Base-by-base conservation (phyloP, 2,329 filamentous ascomycete species). In the Alternaria infectoria region DNA sequence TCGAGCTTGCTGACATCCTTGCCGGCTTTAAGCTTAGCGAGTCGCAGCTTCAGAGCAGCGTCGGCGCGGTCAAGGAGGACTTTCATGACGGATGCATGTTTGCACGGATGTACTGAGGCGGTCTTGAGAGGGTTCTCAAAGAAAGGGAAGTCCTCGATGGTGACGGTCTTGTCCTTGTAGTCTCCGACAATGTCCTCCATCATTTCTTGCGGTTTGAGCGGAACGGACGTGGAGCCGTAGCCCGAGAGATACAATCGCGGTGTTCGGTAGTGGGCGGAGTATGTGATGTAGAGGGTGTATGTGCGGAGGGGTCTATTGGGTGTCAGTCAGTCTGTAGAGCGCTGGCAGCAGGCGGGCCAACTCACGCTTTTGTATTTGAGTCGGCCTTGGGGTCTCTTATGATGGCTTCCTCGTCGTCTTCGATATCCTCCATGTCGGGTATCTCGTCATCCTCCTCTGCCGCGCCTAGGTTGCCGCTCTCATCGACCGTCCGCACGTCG, bases 241-340 rank as follows among this genome's bases (percentile, higher is more conserved):
- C 96, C 96, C 0, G 93, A 96, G 51, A 99, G 89, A 81, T 97
- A 99, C 74, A 98, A 88, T 32, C 96, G 93, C 0, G 96, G 96
- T 5, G 96, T 98, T 71, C 93, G 92, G 83, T 98, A 99, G 85
- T 97, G 97, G 40, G 94, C 92, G 5, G 94, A 93, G 83, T 99
- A 99, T 82, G 93, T 96, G 76, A 99, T 98, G 86, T 99, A 99
- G 70, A 99, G 90, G 47, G 92, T 97, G 81, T 99, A 99, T n/a
- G 93, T 97, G 71, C 96, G 91, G 55, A 92, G 87, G 57, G 92
- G 90, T 61, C 93, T 97, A 69, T 56, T 21, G 5, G 17, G 12
- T 17, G 58, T 74, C 46, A 77, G 75, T 59, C 26, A 25, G 43
- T 23, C 44, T 26, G 8, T 28, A 12, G 6, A 23, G 4, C 15